Conservation (phyloP, 345 rosid species). For the Mercurialis annua region DNA sequence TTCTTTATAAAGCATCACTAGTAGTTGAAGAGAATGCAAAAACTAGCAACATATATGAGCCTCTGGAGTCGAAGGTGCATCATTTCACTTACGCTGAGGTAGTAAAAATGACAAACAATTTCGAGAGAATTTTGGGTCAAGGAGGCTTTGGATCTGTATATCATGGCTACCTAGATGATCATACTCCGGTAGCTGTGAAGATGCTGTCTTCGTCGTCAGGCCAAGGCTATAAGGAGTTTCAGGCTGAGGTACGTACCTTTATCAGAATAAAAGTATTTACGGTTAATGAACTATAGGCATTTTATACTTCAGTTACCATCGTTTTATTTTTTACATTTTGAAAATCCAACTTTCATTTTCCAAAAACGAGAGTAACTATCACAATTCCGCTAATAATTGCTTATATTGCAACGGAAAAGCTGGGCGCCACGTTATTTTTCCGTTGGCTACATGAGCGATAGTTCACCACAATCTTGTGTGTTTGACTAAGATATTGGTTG, state of each 20-base stretch:
- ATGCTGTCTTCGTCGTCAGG: slow-evolving; percentile 54
- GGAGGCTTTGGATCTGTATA: slow-evolving; percentile 59
- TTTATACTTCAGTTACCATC: too few relatives aligned
- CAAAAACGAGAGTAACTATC: too few relatives aligned
- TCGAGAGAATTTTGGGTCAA: slow-evolving; percentile 41
- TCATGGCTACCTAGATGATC: slow-evolving; percentile 50
- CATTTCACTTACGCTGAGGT: slow-evolving; percentile 35
- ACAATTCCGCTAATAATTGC: too few relatives aligned
- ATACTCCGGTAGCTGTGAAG: slow-evolving; percentile 55
- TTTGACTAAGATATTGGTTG: neutral
- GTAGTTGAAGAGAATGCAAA: neutral
- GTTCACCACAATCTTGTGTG: neutral
- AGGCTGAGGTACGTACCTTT: slow-evolving; percentile 63
- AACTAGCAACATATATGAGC: neutral
- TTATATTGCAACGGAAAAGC: too few relatives aligned
- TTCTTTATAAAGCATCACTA: neutral
- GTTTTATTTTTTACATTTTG: too few relatives aligned
- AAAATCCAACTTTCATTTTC: too few relatives aligned
- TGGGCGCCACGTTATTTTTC: too few relatives aligned
- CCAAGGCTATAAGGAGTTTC: slow-evolving; percentile 54
- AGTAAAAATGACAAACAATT: slow-evolving; percentile 37
- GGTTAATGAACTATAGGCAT: too few relatives aligned
- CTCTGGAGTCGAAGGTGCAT: slow-evolving; percentile 21
- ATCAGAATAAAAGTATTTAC: too few relatives aligned
- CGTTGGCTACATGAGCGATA: too few relatives aligned